A percentile compares a stretch with the other conserved stretches of the same genome.
These are phyloP conservation scores for Lasiodiplodia sp. DNA, from an alignment of 2,329 filamentous ascomycete genomes.

Conservation along the genomic window DNA sequence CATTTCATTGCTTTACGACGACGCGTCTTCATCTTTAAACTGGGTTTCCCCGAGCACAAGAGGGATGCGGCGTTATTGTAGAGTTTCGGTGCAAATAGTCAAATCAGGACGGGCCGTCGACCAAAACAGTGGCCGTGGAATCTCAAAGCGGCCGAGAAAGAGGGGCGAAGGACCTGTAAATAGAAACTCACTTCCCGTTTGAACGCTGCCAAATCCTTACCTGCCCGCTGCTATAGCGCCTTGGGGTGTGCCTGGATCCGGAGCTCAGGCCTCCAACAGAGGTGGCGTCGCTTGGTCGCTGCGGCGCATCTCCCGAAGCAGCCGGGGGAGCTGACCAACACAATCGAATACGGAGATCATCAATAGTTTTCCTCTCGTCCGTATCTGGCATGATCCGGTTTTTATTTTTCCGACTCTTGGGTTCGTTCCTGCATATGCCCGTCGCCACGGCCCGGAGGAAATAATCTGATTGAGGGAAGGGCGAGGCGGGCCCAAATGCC, in stretches of 20 bases:
- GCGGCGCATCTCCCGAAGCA: slow-evolving; percentile 13
- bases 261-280: slow-evolving; percentile 10
- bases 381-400: neutral
- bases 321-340: neutral
- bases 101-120: neutral
- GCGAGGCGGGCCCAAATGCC: neutral
- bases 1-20: neutral
- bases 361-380: neutral
- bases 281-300: slow-evolving; percentile 18
- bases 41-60: neutral
- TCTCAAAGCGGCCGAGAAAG: neutral
- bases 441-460: neutral
- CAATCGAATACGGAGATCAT: slow-evolving; percentile 12
- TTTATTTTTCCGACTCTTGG: neutral
- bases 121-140: neutral
- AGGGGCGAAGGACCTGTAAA: neutral
- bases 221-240: slow-evolving; percentile 6
- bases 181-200: slow-evolving; percentile 5
- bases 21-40: neutral
- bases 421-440: slow-evolving; percentile 7
- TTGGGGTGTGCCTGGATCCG: neutral
- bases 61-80: neutral
- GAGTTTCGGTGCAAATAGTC: neutral
- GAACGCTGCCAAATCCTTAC: slow-evolving; percentile 4
- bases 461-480: neutral